These are phyloP conservation scores for Pogostemon cablin DNA, from an alignment of 257 asterid species.

Conservation along the genomic window DNA sequence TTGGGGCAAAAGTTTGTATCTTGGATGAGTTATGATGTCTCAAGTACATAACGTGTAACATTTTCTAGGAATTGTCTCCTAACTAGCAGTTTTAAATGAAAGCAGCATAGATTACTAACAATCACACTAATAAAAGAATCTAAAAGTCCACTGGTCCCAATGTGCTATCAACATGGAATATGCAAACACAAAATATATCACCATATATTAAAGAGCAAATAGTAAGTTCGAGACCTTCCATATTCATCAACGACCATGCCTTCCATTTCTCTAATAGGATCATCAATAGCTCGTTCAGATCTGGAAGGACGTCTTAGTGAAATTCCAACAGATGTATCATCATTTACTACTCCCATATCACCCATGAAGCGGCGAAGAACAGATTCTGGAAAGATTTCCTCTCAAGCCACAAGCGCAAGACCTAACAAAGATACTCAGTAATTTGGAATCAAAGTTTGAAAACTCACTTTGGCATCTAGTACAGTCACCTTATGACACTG, in stretches of 20 bases:
- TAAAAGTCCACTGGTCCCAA: background rate
- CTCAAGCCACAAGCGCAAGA: conserved; percentile 91
- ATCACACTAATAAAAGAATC: conserved; percentile 12
- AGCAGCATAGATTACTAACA: background rate
- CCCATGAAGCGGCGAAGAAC: conserved; percentile 71
- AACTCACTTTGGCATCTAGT: conserved; percentile 16
- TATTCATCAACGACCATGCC: conserved; percentile 93
- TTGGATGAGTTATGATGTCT: conserved; percentile 17
- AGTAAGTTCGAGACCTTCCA: conserved; percentile 62
- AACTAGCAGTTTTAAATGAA: background rate
- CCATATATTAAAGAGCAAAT: conserved; percentile 25
- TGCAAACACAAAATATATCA: conserved; percentile 18
- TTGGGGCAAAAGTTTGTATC: conserved; percentile 1
- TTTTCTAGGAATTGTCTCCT: background rate
- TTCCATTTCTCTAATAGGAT: conserved; percentile 63
- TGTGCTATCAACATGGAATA: background rate
- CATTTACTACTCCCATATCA: conserved; percentile 59
- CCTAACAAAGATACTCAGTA: conserved; percentile 48
- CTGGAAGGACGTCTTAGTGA: conserved; percentile 80
- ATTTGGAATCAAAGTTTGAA: conserved; percentile 26
- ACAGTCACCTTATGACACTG: conserved; percentile 82
- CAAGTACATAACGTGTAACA: background rate
- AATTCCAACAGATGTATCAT: conserved; percentile 62
- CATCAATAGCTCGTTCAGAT: conserved; percentile 64
- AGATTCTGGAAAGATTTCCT: conserved; percentile 84